A percentile compares a stretch with the other conserved stretches of the same genome.
Evolutionary conservation across 2,329 filamentous ascomycete species (phyloP).

Genomic region (Calonectria multiphialidica): DNA sequence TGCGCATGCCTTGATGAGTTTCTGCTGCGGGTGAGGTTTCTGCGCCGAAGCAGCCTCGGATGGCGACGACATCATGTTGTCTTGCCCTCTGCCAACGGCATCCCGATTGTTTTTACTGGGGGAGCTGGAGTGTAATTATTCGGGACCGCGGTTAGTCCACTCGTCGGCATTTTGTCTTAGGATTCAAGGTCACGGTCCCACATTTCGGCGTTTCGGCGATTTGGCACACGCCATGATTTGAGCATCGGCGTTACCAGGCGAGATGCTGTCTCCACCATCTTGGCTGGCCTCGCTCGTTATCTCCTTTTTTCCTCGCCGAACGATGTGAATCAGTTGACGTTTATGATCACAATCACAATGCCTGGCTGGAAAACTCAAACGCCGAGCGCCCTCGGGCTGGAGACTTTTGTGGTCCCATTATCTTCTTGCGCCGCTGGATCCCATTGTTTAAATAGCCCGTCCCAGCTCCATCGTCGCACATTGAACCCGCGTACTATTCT

Average conservation of each 20-base stretch:
- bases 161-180: background rate
- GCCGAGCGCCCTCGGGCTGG: background rate
- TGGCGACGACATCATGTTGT: background rate
- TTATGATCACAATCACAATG: background rate
- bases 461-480: background rate
- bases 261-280: background rate
- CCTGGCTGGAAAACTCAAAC: background rate
- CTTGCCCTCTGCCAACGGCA: background rate
- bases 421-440: background rate
- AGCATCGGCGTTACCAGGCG: background rate
- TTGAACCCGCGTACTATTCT: background rate
- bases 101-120: background rate
- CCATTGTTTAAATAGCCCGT: background rate
- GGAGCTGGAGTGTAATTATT: background rate
- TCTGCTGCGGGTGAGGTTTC: background rate
- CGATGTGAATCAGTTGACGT: conserved; percentile 1
- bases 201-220: conserved; percentile 11
- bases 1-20: conserved; percentile 6
- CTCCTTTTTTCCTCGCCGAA: background rate
- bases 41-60: background rate
- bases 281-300: background rate
- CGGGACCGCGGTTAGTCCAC: background rate
- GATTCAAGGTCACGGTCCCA: background rate
- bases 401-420: background rate
- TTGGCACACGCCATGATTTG: conserved; percentile 7